Conservation (phyloP, 495 filamentous ascomycete genomes). For the Lasiosphaeriaceae sp. region DNA sequence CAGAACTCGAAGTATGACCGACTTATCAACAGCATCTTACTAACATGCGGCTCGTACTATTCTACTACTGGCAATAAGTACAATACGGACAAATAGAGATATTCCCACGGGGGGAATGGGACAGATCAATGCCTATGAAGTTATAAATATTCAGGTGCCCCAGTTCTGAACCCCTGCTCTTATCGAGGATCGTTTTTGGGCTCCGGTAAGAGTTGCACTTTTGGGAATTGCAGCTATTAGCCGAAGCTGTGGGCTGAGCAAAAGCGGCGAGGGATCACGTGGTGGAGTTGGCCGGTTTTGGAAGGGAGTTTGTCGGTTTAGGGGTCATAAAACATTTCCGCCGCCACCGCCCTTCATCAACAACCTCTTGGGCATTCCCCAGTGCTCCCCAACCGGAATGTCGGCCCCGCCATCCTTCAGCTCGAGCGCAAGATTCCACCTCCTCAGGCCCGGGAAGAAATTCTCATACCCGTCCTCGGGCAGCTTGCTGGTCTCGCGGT, state of each 20-base stretch:
- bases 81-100: neutral
- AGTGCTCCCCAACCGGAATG: conserved; percentile 29
- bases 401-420: conserved; percentile 38
- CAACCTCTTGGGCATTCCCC: conserved; percentile 17
- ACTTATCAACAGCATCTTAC: too few relatives aligned
- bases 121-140: neutral
- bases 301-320: conserved; percentile 4
- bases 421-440: conserved; percentile 42
- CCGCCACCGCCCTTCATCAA: too few relatives aligned
- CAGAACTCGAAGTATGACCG: too few relatives aligned
- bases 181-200: too few relatives aligned
- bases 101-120: neutral
- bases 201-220: too few relatives aligned
- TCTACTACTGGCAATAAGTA: neutral
- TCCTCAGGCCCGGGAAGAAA: conserved; percentile 44
- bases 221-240: too few relatives aligned
- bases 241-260: too few relatives aligned
- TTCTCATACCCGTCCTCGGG: conserved; percentile 26
- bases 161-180: neutral
- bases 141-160: neutral
- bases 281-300: neutral
- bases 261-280: conserved; percentile 6
- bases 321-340: conserved; percentile 6
- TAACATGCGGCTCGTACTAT: neutral
- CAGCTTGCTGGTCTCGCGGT: conserved; percentile 15